Base-by-base conservation (phyloP, 768 basidiomycete genomes). In the Lyophyllum shimeji region DNA sequence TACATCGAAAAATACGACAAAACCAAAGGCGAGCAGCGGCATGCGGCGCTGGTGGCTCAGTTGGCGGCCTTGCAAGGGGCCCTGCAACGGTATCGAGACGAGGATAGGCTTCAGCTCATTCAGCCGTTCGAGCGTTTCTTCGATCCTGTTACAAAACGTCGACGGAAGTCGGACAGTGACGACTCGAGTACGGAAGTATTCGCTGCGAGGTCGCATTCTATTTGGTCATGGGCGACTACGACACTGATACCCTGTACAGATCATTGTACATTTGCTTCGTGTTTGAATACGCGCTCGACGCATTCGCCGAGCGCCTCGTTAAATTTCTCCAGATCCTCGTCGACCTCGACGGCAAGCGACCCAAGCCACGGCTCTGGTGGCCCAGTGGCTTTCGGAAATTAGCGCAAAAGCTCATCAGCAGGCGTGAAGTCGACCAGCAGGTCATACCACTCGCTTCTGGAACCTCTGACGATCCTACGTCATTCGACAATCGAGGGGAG, bases 261-360 rank as follows among this genome's bases (percentile, higher is more conserved):
- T 76, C 79, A 2, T 67, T 80, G 2, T 80, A 74, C 52, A 67
- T 76, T 13, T 77, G 76, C 45, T 79, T 79, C 52, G 76, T 79
- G 1, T 79, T 77, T 63, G 71, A 72, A 37, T 75, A 76, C 53
- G 69, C 74, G 25, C 59, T 80, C 9, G 72, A 78, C 21, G 70
- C 71, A 1, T 78, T 77, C 42, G 69, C 76, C 0, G 71, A 75
- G 11, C 66, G 70, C 8, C 65, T 77, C 2, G 56, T 66, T 11
- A 46, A 65, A 13, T 57, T 78, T 3, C 58, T 79, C 21, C 52
- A 59, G n/a, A 53, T 73, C 21, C 48, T 74, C 4, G 55, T 71
- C 6, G 70, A 71, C 8, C 62, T 78, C 13, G 75, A 77, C 50
- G 43, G 44, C 7, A 69, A 71, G 56, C 65, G 79, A 27, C 66